Evolutionary conservation across 2,329 filamentous ascomycete genomes (phyloP).

Genomic region (Fusarium sambucinum): DNA sequence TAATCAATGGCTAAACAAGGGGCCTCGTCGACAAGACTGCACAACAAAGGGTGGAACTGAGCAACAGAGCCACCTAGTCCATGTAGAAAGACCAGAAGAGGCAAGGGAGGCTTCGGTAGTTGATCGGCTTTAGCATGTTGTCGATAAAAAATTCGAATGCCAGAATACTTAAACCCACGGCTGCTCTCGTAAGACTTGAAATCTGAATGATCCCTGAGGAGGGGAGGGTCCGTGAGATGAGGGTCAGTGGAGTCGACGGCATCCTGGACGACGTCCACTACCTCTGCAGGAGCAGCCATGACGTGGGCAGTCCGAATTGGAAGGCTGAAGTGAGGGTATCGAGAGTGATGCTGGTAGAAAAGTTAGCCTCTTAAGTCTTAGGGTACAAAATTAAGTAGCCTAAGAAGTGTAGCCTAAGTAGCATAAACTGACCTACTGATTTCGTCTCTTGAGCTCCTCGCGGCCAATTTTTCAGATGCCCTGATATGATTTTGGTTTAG

Average conservation of each 20-base stretch:
- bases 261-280: conserved; percentile 39
- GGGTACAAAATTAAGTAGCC: too few relatives aligned
- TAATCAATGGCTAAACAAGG: conserved; percentile 88
- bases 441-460: too few relatives aligned
- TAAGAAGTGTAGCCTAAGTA: too few relatives aligned
- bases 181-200: conserved; percentile 83
- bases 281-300: conserved; percentile 43
- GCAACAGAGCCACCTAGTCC: conserved; percentile 92
- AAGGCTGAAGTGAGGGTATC: conserved; percentile 5
- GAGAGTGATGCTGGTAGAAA: neutral
- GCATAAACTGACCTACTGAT: too few relatives aligned
- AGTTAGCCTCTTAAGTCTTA: too few relatives aligned
- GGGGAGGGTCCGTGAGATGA: conserved; percentile 76
- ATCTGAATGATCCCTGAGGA: conserved; percentile 81
- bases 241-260: conserved; percentile 53
- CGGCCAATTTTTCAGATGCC: too few relatives aligned
- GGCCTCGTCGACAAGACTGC: conserved; percentile 83
- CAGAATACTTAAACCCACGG: conserved; percentile 75
- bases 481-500: too few relatives aligned
- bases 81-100: conserved; percentile 90
- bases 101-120: conserved; percentile 79
- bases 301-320: conserved; percentile 24
- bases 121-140: conserved; percentile 86
- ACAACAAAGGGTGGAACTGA: conserved; percentile 86
- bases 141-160: conserved; percentile 85